Conservation (phyloP, 805 yeast species). For the Suhomyces sp. region DNA sequence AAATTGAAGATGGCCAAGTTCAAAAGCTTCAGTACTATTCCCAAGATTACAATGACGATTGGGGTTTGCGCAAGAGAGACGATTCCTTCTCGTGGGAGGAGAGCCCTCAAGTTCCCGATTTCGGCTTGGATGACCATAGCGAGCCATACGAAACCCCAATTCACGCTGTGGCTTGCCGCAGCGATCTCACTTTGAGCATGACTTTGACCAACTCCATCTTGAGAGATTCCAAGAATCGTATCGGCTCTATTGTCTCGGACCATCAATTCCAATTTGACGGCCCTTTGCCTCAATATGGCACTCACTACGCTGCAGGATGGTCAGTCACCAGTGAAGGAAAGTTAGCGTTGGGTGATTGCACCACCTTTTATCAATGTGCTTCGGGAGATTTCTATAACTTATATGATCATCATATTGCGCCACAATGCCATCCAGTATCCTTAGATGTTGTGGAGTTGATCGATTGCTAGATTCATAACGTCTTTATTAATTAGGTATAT, state of each 20-base stretch:
- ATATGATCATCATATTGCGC: conserved; percentile 31
- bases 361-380: conserved; percentile 37
- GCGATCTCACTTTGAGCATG: conserved; percentile 25
- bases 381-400: conserved; percentile 40
- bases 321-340: conserved; percentile 30
- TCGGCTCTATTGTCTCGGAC: conserved; percentile 37
- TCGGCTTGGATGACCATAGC: not conserved
- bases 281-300: conserved; percentile 38
- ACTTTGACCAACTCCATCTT: conserved; percentile 28
- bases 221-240: conserved; percentile 28
- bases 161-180: conserved; percentile 27
- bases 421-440: conserved; percentile 35
- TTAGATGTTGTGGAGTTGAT: conserved; percentile 36
- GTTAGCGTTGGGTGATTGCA: conserved; percentile 30
- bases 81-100: not conserved
- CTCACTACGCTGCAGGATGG: conserved; percentile 41
- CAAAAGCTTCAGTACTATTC: conserved; percentile 13
- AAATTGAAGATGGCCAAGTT: conserved; percentile 30
- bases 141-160: conserved; percentile 19
- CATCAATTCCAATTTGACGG: conserved; percentile 43
- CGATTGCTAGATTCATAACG: conserved; percentile 18
- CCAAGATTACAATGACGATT: conserved; percentile 1
- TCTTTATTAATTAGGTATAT: conserved; percentile 1
- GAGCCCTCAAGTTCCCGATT: not conserved
- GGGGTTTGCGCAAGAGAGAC: conserved; percentile 2